Base-by-base conservation (phyloP, 371 early-diverging fungal genomes). In the Conidiobolus incongruus region DNA sequence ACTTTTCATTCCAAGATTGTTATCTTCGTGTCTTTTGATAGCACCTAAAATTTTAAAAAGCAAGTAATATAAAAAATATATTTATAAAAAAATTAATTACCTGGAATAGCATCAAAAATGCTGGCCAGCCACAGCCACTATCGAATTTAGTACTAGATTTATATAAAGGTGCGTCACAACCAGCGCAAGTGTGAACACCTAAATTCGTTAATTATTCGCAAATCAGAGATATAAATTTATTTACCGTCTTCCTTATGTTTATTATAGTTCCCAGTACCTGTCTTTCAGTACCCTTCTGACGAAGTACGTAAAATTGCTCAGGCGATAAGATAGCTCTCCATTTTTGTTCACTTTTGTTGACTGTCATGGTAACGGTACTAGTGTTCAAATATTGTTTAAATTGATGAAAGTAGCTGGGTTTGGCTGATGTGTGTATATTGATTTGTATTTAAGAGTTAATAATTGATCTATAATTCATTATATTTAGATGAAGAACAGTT, bases 101-200 rank as follows among this genome's bases (percentile, higher is more conserved):
- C 75, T 13, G 82, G 85, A 35, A 87, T 70, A 35, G 80, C 72
- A 51, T 87, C 85, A 54, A 74, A 86, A 86, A 86, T 36, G 84
- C 82, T 3, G 83, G 81, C 81, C 83, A 83, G 17, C 95, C 95
- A 54, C 95, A 92, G 19, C 81, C 82, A 28, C 78, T 76, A 48
- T 86, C 71, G 52, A 92, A 93, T 63, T 95, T 95, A 45, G 87
- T 82, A 11, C 63, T 61, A 11, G 86, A 83, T 28, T 60, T 72
- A 68, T 91, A 95, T 16, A 95, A 69, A 13, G 90, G 87, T 11
- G 89, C 56, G 31, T 75, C 54, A 58, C 95, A 95, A 4, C 70
- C 91, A 1, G 81, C 94, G 58, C 94, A 91, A 21, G 47, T 36
- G 61, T 89, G 91, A 4, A 71, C 66, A 28, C 94, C 84, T 72